phyloP scores from a whole-genome alignment of 2,329 filamentous ascomycete species.

The Gyromitra esculenta region DNA sequence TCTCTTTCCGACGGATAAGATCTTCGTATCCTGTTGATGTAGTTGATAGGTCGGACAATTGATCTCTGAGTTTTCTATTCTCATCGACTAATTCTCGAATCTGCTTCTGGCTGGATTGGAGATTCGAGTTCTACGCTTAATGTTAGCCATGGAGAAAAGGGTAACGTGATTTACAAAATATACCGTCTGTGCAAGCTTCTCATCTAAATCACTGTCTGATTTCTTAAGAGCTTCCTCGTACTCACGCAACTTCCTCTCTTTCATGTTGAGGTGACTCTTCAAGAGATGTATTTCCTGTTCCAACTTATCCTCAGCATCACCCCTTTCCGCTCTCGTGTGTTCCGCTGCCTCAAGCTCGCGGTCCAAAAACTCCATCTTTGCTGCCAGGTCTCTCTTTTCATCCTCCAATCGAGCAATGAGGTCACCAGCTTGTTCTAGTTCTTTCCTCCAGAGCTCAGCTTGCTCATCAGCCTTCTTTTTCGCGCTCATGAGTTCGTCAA shows the following conservation, averaged over 20 bases:
- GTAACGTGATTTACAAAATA: constrained; percentile 10
- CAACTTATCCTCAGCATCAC: constrained; percentile 78
- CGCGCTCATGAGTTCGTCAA: constrained; percentile 86
- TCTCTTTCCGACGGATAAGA: constrained; percentile 90
- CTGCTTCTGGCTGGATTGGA: constrained; percentile 76
- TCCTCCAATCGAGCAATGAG: constrained; percentile 86
- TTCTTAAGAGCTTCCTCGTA: constrained; percentile 84
- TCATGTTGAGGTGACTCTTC: constrained; percentile 85
- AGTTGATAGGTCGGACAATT: constrained; percentile 84
- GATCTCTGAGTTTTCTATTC: constrained; percentile 82
- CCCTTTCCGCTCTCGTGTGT: constrained; percentile 75
- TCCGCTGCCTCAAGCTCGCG: constrained; percentile 75
- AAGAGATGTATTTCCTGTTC: constrained; percentile 89
- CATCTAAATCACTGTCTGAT: constrained; percentile 85
- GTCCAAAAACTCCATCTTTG: constrained; percentile 75
- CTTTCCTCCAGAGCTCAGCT: constrained; percentile 77
- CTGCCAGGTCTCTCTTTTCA: constrained; percentile 80
- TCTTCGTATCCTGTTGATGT: constrained; percentile 97
- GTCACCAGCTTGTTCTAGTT: constrained; percentile 89
- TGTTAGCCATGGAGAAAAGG: constrained; percentile 24
- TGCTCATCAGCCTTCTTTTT: constrained; percentile 90
- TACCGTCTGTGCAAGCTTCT: constrained; percentile 74
- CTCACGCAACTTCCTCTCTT: constrained; percentile 89
- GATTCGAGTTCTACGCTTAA: constrained; percentile 74
- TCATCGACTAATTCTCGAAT: constrained; percentile 81